Percentiles rank a stretch among this genome's conserved stretches.
These are phyloP conservation scores for Kernera saxatilis DNA, from an alignment of 345 rosid genomes.

Conservation along the genomic window DNA sequence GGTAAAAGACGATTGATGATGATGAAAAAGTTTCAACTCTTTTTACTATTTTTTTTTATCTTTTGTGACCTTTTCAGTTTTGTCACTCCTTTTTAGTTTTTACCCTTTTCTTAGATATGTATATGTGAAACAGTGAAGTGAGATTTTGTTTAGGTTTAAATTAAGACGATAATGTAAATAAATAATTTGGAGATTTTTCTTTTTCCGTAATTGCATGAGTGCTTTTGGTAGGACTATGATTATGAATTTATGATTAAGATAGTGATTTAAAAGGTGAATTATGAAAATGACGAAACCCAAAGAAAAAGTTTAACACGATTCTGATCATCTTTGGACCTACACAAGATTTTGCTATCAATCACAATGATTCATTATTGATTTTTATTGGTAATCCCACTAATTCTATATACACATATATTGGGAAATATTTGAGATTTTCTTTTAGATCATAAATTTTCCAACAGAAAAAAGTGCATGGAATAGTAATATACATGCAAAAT, in stretches of 20 bases:
- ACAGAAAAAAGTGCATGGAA: background rate
- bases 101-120: conserved; percentile 7
- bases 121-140: background rate
- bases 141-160: background rate
- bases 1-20: background rate
- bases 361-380: conserved; percentile 8
- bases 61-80: conserved; percentile 15
- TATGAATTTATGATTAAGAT: conserved; percentile 11
- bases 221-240: conserved; percentile 6
- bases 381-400: conserved; percentile 5
- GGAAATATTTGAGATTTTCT: background rate
- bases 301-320: conserved; percentile 22
- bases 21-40: background rate
- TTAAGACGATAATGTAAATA: conserved; percentile 22
- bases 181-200: background rate
- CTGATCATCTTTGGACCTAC: conserved; percentile 24
- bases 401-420: background rate
- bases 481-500: background rate
- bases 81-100: background rate
- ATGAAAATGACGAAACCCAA: conserved; percentile 5
- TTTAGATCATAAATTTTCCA: background rate
- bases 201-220: conserved; percentile 2
- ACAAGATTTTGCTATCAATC: conserved; percentile 18
- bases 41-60: conserved; percentile 3
- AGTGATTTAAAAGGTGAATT: conserved; percentile 19